These are phyloP conservation scores for Tinospora cordifolia DNA, from an alignment of 164 flowering plant species.

Conservation along the genomic window DNA sequence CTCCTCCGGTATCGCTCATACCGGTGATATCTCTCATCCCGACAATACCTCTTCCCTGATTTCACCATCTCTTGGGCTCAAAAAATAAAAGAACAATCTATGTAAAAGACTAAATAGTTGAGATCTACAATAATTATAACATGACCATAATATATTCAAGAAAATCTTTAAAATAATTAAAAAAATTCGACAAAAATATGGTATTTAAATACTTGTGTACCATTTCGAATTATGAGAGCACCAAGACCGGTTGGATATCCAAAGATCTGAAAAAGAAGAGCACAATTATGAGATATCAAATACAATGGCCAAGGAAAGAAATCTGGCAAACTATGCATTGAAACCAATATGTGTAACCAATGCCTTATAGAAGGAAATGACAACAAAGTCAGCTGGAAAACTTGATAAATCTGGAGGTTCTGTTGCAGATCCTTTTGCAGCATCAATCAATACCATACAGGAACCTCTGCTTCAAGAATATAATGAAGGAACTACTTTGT, in stretches of 20 bases:
- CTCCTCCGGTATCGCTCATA: no score
- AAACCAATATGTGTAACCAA: neutral
- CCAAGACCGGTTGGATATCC: conserved; percentile 99
- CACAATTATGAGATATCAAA: conserved; percentile 7
- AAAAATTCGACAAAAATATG: neutral
- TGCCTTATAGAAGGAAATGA: conserved; percentile 90
- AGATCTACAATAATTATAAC: neutral
- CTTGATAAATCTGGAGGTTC: conserved; percentile 68
- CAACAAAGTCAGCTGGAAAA: conserved; percentile 86
- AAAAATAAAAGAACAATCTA: no score
- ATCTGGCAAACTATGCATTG: neutral
- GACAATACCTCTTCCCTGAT: no score
- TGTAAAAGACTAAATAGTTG: no score
- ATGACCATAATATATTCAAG: neutral
- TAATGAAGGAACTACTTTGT: neutral
- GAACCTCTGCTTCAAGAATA: conserved; percentile 36
- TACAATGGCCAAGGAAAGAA: neutral
- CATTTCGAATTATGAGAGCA: conserved; percentile 72
- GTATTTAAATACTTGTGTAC: conserved; percentile 26
- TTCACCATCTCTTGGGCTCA: no score
- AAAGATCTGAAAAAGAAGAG: conserved; percentile 46
- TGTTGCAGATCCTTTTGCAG: conserved; percentile 93
- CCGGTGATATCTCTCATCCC: no score
- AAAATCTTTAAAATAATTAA: neutral
- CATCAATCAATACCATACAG: conserved; percentile 96